Base-by-base conservation (phyloP, 148 eudicot species). In the Camellia sinensis region DNA sequence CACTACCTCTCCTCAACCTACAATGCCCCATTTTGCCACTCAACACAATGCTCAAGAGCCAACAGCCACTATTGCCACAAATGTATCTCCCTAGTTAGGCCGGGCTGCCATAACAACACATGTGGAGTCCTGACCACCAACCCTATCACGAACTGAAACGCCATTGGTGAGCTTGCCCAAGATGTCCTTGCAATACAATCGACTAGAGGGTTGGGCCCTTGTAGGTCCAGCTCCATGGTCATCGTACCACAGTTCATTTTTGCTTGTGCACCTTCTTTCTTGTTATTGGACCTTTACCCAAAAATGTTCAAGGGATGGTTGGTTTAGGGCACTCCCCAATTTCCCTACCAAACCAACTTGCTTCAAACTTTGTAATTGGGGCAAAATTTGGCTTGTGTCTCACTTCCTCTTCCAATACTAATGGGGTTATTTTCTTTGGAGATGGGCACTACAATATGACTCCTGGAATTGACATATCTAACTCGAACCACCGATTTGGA, bases 91-190 rank as follows among this genome's bases (percentile, higher is more conserved):
- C 73, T 54, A 5, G 74, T 83, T 7, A 63, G 88, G 54, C 88
- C 89, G 1, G 88, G 91, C 56, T 91, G 94, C 83, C 94, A 92
- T 63, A 84, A 84, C 76, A 88, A 92, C 81, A 84, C 91, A 0
- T 92, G 97, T 46, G 91, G 89, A 50, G 83, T 85, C 52, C 37
- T 60, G 0, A 65, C 80, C 4, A 82, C 83, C 45, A 92, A 91
- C 80, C 92, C 94, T 0, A 62, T 89, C 0, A 82, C 89, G 22
- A 84, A 71, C 43, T 80, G 75, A n/a, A 84, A 43, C 65, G 84
- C 85, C 18, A 65, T 85, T 0, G 89, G 89, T 10, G 92, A 92
- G 80, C 79, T 92, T 14, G 89, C 89, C 52, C 89, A 85, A 81
- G 93, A 90, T 22, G 78, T 84, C 11, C 57, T 90, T 9, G 54